phyloP scores from a whole-genome alignment of 305 asterid species.

The Solanum aculeatissimum region DNA sequence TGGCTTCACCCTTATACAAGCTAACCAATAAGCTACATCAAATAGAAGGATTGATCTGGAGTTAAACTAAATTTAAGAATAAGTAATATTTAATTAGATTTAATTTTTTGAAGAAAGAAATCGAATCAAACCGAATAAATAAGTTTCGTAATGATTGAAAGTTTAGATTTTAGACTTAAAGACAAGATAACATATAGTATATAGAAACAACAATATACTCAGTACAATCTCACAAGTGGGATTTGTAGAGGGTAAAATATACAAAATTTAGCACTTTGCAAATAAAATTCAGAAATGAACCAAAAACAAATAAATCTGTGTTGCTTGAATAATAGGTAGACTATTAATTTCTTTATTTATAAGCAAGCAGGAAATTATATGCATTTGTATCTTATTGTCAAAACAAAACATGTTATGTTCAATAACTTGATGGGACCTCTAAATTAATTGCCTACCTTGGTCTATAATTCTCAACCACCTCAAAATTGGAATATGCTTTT shows the following conservation, averaged over 20 bases:
- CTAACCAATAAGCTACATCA: neutral
- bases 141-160: neutral
- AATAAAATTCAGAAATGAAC: neutral
- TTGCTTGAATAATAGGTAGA: neutral
- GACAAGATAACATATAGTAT: neutral
- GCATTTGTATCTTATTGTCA: neutral
- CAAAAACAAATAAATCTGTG: neutral
- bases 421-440: conserved; percentile 1
- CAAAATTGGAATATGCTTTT: conserved; percentile 2
- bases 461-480: neutral
- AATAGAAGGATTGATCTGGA: neutral
- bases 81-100: neutral
- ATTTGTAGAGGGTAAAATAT: too few species aligned
- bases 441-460: neutral
- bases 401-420: neutral
- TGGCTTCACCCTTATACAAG: neutral
- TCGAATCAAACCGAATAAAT: neutral
- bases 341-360: neutral
- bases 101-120: neutral
- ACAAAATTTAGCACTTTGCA: neutral
- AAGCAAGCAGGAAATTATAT: neutral
- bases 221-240: too few species aligned
- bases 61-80: neutral
- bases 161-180: neutral
- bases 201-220: too few species aligned